Evolutionary conservation across 352 stramenopile species (phyloP).

Genomic region (Phytopythium oedochilum): DNA sequence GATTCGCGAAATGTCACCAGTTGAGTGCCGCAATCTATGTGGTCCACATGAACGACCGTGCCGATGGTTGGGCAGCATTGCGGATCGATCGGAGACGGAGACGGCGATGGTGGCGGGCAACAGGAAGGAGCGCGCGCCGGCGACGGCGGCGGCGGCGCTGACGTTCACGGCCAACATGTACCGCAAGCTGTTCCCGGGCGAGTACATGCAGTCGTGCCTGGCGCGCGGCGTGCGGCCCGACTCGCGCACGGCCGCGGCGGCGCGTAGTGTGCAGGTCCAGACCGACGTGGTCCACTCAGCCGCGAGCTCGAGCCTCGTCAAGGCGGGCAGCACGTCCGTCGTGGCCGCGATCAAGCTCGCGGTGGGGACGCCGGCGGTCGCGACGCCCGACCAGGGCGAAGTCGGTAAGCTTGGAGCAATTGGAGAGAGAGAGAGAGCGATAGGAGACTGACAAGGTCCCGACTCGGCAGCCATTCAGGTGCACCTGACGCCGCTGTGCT

Average conservation of each 20-base stretch:
- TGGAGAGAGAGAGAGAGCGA: too few species aligned
- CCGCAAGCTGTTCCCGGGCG: constrained; percentile 66
- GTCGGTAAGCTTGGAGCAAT: constrained; percentile 28
- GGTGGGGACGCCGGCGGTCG: constrained; percentile 61
- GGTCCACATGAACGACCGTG: background rate
- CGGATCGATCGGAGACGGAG: background rate
- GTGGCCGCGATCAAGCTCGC: constrained; percentile 69
- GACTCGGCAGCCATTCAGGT: constrained; percentile 69
- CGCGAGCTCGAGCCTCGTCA: constrained; percentile 68
- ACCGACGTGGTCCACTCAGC: constrained; percentile 59
- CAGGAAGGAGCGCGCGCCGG: constrained; percentile 12
- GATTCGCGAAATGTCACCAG: too few species aligned
- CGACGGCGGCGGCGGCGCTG: too few species aligned
- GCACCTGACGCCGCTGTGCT: constrained; percentile 76
- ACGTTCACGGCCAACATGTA: constrained; percentile 69
- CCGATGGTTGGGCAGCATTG: background rate
- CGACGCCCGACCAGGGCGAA: constrained; percentile 71
- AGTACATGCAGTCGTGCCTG: constrained; percentile 66
- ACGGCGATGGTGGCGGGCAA: background rate
- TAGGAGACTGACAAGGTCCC: too few species aligned
- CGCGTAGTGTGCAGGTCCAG: constrained; percentile 56
- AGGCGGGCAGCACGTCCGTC: constrained; percentile 68
- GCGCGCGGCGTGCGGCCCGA: constrained; percentile 55
- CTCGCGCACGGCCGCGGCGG: constrained; percentile 36
- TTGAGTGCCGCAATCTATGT: too few species aligned